phyloP scores from a whole-genome alignment of 2,329 filamentous ascomycete species.

The Coniella lustricola region DNA sequence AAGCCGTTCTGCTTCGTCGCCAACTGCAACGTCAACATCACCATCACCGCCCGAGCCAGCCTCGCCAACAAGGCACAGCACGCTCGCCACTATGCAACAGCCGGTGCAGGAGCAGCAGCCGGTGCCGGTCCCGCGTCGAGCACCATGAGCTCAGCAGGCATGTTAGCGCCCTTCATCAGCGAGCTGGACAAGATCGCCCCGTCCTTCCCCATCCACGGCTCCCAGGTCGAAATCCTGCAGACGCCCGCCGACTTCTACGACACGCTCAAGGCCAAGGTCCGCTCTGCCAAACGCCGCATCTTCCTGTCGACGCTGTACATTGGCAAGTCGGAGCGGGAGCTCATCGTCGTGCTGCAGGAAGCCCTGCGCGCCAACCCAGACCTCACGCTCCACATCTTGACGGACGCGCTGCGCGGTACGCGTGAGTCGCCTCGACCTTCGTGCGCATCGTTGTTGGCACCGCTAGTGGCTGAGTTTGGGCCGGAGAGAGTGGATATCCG shows the following conservation, averaged over 20 bases:
- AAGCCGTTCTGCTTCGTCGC: constrained; percentile 12
- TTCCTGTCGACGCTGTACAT: constrained; percentile 97
- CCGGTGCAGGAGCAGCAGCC: background rate
- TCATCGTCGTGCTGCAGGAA: constrained; percentile 71
- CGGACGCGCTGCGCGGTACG: constrained; percentile 85
- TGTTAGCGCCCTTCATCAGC: constrained; percentile 48
- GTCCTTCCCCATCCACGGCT: constrained; percentile 78
- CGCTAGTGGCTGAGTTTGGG: constrained; percentile 80
- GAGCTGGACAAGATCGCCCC: constrained; percentile 87
- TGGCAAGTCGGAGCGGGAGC: constrained; percentile 83
- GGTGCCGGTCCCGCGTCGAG: constrained; percentile 9
- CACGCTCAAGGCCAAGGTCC: constrained; percentile 83
- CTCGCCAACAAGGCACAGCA: constrained; percentile 2
- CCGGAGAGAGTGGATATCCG: constrained; percentile 79
- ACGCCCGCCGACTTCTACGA: constrained; percentile 87
- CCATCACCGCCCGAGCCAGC: background rate
- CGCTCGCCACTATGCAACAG: constrained; percentile 14
- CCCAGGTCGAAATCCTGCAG: constrained; percentile 70
- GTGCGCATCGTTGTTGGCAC: constrained; percentile 79
- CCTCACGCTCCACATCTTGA: constrained; percentile 80
- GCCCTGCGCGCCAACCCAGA: constrained; percentile 68
- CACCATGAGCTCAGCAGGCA: constrained; percentile 27
- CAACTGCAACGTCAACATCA: constrained; percentile 3
- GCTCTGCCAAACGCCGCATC: constrained; percentile 67
- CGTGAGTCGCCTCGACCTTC: constrained; percentile 81